Conservation (phyloP, 306 rosid genomes). For the Astragalus glycyphyllos region DNA sequence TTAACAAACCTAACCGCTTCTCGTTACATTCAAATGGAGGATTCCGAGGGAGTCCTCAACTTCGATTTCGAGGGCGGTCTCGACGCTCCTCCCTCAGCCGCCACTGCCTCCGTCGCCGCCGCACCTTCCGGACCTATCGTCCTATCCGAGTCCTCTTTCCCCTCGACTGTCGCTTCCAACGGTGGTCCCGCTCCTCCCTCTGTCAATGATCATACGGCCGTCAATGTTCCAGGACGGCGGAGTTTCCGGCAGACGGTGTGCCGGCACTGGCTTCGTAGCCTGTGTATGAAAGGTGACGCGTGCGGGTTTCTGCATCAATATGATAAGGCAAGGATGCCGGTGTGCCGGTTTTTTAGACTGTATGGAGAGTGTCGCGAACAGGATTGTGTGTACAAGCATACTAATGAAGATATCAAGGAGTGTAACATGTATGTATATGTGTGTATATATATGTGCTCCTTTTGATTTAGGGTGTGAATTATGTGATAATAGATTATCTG, state of each 20-base stretch:
- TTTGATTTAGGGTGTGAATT: constrained; percentile 12
- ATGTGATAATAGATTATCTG: not conserved
- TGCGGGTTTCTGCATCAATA: constrained; percentile 97
- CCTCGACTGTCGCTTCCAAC: constrained; percentile 40
- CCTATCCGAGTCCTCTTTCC: constrained; percentile 55
- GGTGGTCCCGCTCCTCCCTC: constrained; percentile 45
- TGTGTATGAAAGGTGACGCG: constrained; percentile 98
- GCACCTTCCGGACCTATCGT: constrained; percentile 53
- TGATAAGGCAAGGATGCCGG: constrained; percentile 97
- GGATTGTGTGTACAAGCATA: constrained; percentile 97
- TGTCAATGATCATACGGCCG: constrained; percentile 14
- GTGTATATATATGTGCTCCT: not conserved
- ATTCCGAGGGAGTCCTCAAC: constrained; percentile 92
- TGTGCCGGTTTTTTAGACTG: constrained; percentile 86
- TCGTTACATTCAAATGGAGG: constrained; percentile 67
- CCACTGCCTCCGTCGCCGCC: constrained; percentile 43
- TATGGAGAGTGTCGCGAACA: constrained; percentile 98
- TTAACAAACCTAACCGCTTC: not conserved
- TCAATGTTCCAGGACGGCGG: constrained; percentile 59
- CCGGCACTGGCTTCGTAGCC: constrained; percentile 94
- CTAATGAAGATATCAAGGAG: constrained; percentile 97
- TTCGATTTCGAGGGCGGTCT: constrained; percentile 99
- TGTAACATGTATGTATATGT: constrained; percentile 79
- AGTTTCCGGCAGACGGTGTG: constrained; percentile 99
- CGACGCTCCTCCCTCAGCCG: constrained; percentile 60